These are phyloP conservation scores for Lentinula sp. DNA, from an alignment of 768 basidiomycete genomes.

Conservation along the genomic window DNA sequence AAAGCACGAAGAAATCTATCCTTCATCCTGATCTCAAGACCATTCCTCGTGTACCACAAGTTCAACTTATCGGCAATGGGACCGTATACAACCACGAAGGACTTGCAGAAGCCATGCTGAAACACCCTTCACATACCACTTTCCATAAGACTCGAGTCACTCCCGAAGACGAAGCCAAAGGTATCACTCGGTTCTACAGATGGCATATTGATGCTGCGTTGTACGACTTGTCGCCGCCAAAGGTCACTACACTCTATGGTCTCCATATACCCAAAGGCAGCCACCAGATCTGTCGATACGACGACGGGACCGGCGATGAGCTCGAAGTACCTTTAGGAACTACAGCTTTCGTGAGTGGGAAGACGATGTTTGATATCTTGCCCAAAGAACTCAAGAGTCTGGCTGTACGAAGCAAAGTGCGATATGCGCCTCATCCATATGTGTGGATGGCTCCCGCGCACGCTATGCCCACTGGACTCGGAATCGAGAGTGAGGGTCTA, in stretches of 20 bases:
- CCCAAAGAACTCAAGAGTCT: constrained; percentile 68
- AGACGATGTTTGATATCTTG: constrained; percentile 79
- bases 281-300: constrained; percentile 64
- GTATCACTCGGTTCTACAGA: constrained; percentile 83
- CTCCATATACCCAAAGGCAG: constrained; percentile 64
- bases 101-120: constrained; percentile 68
- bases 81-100: constrained; percentile 77
- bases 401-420: constrained; percentile 69
- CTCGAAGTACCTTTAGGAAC: constrained; percentile 79
- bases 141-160: constrained; percentile 82
- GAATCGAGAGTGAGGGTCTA: constrained; percentile 71
- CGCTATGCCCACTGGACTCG: constrained; percentile 73
- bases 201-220: constrained; percentile 93
- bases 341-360: constrained; percentile 78
- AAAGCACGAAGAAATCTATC: constrained; percentile 67
- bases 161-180: constrained; percentile 66
- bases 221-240: constrained; percentile 71
- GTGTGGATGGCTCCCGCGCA: constrained; percentile 84
- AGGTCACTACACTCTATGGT: constrained; percentile 81
- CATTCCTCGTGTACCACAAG: constrained; percentile 82
- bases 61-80: constrained; percentile 91
- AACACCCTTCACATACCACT: constrained; percentile 79
- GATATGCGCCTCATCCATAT: constrained; percentile 82
- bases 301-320: constrained; percentile 85
- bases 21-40: constrained; percentile 89